Evolutionary conservation across 83 land plant genomes (phyloP).

Genomic region (Thuja plicata): DNA sequence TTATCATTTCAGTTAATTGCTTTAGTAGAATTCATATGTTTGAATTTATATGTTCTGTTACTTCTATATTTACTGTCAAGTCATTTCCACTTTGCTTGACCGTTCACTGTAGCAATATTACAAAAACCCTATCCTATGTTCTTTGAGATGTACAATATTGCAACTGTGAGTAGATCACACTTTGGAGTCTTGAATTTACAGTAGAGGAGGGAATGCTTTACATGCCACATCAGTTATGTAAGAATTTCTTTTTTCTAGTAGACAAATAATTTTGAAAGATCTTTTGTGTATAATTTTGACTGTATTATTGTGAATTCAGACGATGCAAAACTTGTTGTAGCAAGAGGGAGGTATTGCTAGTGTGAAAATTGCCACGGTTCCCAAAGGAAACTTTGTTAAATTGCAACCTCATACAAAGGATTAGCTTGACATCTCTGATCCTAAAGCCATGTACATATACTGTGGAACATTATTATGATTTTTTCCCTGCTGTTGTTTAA

Average conservation of each 20-base stretch:
- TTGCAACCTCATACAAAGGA: slow-evolving; percentile 58
- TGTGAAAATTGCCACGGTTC: slow-evolving; percentile 50
- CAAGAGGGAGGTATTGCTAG: slow-evolving; percentile 50
- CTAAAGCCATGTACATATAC: slow-evolving; percentile 49
- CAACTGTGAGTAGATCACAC: slow-evolving; percentile 78
- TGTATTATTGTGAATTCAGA: too few relatives aligned
- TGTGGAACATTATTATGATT: neutral
- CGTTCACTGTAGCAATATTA: slow-evolving; percentile 63
- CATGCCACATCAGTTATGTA: slow-evolving; percentile 94
- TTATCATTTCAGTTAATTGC: neutral
- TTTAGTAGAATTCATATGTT: neutral
- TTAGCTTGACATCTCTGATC: slow-evolving; percentile 51
- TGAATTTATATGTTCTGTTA: neutral
- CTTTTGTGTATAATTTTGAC: neutral
- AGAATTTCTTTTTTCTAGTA: neutral
- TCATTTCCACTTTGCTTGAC: neutral
- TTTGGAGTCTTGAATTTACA: slow-evolving; percentile 98
- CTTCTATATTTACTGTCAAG: neutral
- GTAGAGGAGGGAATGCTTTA: slow-evolving; percentile 98
- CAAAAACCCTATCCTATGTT: slow-evolving; percentile 97
- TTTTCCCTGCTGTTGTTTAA: neutral
- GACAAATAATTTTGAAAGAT: neutral
- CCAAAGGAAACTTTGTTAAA: slow-evolving; percentile 49
- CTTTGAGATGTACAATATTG: slow-evolving; percentile 83
- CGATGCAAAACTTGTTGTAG: slow-evolving; percentile 51